These are phyloP conservation scores for Hysterangium stoloniferum DNA, from an alignment of 768 basidiomycete genomes.

Conservation along the genomic window DNA sequence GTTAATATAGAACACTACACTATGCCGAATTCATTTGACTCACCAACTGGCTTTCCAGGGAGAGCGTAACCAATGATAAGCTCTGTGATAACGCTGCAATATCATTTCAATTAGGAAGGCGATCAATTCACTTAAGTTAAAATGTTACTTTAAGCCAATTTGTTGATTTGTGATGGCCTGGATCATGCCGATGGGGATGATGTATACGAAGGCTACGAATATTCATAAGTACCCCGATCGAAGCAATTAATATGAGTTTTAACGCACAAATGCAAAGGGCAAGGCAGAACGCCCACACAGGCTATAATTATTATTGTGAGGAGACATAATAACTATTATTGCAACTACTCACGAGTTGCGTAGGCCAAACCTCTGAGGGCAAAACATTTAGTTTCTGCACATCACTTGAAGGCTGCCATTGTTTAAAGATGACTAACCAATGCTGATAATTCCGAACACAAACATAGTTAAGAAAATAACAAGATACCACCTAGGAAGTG, in stretches of 20 bases:
- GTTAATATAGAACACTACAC: not conserved
- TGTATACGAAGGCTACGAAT: slow-evolving; percentile 33
- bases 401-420: not conserved
- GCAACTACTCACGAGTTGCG: slow-evolving; percentile 41
- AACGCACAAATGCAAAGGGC: slow-evolving; percentile 39
- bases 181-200: slow-evolving; percentile 72
- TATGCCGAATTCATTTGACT: not conserved
- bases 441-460: slow-evolving; percentile 54
- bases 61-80: slow-evolving; percentile 70
- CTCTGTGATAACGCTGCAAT: slow-evolving; percentile 55
- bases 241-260: slow-evolving; percentile 15
- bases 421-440: slow-evolving; percentile 19
- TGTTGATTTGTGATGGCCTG: slow-evolving; percentile 85
- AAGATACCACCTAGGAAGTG: slow-evolving; percentile 71
- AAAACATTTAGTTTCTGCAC: slow-evolving; percentile 31
- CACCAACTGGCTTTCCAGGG: slow-evolving; percentile 68
- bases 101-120: not conserved
- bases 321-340: slow-evolving; percentile 20
- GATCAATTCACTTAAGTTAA: not conserved
- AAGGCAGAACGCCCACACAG: slow-evolving; percentile 68
- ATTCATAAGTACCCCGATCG: not conserved
- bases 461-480: slow-evolving; percentile 40
- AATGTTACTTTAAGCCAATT: slow-evolving; percentile 37
- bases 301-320: slow-evolving; percentile 27
- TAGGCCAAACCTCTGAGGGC: slow-evolving; percentile 51